Evolutionary conservation across 2,329 filamentous ascomycete genomes (phyloP).

Genomic region (Coniochaeta sp.): DNA sequence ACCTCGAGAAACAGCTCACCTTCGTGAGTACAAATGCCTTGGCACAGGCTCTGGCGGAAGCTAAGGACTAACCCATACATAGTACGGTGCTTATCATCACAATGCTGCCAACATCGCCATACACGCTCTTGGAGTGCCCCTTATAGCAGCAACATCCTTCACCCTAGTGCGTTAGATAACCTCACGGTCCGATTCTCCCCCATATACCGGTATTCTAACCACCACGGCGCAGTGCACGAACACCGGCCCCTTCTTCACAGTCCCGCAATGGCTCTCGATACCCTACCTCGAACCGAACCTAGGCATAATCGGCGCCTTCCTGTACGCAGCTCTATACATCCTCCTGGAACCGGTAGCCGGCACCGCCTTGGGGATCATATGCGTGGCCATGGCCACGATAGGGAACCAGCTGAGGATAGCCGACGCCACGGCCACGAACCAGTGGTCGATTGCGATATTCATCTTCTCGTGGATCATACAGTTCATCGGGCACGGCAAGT

Average conservation of each 20-base stretch:
- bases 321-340: slow-evolving; percentile 69
- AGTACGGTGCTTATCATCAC: slow-evolving; percentile 84
- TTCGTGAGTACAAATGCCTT: slow-evolving; percentile 45
- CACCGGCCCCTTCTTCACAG: slow-evolving; percentile 54
- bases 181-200: not conserved
- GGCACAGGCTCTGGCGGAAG: not conserved
- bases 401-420: slow-evolving; percentile 67
- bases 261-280: slow-evolving; percentile 60
- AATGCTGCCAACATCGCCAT: slow-evolving; percentile 71
- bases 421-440: slow-evolving; percentile 40
- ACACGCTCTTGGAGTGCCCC: slow-evolving; percentile 72
- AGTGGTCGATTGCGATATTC: slow-evolving; percentile 59
- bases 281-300: slow-evolving; percentile 52
- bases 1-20: slow-evolving; percentile 74
- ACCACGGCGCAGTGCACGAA: slow-evolving; percentile 46
- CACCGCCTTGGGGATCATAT: slow-evolving; percentile 64
- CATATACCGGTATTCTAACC: no score
- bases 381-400: slow-evolving; percentile 67
- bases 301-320: slow-evolving; percentile 30
- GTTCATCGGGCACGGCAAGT: slow-evolving; percentile 85
- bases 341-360: slow-evolving; percentile 93
- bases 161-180: slow-evolving; percentile 1
- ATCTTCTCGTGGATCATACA: slow-evolving; percentile 78
- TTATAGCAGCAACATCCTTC: slow-evolving; percentile 65
- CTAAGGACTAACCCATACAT: not conserved